Conservation (phyloP, 805 yeast species). For the Starmerella powellii region DNA sequence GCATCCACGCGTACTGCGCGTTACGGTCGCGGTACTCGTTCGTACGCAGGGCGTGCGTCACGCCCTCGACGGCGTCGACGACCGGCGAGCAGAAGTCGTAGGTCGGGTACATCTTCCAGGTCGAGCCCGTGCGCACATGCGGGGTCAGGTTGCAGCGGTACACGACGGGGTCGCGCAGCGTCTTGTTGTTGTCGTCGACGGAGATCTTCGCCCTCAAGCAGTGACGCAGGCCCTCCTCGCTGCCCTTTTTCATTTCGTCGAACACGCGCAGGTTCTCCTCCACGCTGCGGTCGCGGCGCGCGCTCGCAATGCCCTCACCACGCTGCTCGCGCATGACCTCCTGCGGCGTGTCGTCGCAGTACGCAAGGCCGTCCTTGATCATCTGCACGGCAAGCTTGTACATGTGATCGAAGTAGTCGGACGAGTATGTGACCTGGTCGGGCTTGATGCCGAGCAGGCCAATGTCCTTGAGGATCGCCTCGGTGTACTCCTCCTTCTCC, state of each 20-base stretch:
- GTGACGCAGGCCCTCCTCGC: conserved; percentile 81
- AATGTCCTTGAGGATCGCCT: conserved; percentile 87
- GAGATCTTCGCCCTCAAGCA: conserved; percentile 97
- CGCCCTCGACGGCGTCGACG: conserved; percentile 92
- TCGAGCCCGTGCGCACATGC: conserved; percentile 87
- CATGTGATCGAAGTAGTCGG: conserved; percentile 88
- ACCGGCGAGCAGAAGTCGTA: conserved; percentile 98
- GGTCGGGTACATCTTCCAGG: conserved; percentile 96
- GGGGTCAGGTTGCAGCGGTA: conserved; percentile 96
- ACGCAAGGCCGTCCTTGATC: conserved; percentile 93
- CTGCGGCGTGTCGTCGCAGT: conserved; percentile 90
- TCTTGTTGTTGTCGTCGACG: conserved; percentile 79
- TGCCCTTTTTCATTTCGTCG: conserved; percentile 86
- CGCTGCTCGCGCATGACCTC: conserved; percentile 98
- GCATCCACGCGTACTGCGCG: conserved; percentile 96
- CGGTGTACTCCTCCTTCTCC: conserved; percentile 90
- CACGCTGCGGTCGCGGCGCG: conserved; percentile 80
- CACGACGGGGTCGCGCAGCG: conserved; percentile 94
- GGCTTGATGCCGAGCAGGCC: conserved; percentile 84
- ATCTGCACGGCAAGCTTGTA: conserved; percentile 71
- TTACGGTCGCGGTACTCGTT: conserved; percentile 98
- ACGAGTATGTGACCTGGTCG: conserved; percentile 75
- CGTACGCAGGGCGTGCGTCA: conserved; percentile 95
- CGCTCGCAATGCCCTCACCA: conserved; percentile 90
- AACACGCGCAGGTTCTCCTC: conserved; percentile 85